Evolutionary conservation across 208 protist species (phyloP), one percentile per base, ranked within the genome.

Genomic region (Crithidia acanthocephali): DNA sequence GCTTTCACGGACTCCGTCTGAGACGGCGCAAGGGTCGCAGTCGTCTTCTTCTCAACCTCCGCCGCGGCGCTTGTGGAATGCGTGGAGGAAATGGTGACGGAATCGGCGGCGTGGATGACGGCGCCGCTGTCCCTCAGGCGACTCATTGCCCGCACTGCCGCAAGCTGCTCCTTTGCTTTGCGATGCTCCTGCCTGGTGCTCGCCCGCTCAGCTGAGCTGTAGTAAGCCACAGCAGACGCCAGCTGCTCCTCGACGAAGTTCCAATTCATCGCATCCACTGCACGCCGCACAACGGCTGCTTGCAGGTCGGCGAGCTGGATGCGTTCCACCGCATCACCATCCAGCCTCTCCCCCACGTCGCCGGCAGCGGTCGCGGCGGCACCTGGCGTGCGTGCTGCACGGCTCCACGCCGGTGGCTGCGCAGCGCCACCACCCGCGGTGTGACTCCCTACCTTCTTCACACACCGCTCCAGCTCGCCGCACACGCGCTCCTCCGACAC

Each of bases 201-300:
- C 0, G 48, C 52, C 33, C 90, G 86, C 18, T 44, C 76, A 27
- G 62, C 68, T 28, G 83, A 92, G 16, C 1, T 68, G 74, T 87
- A 95, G 76, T 95, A 95, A 13, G 50, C 47, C 42, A 56, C 42
- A 22, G 90, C 90, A 22, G 71, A 53, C 13, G 66, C 33, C 57
- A 87, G 72, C 64, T 92, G 90, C 53, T 66, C 51, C 47, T 88
- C 72, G 9, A 95, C 79, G 81, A 95, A 95, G 0, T 52, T 56
- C 90, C 87, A 95, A 62, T 95, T 88, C 76, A 91, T 81, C 9
- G 56, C 28, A 16, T 32, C 22, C 22, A 91, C 37, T 0, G 86
- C 81, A 1, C 63, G 44, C 28, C 48, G 33, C n/a, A 72, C 82
- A 10, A 87, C 56, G 11, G 63, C 45, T 15, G 20, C 42, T 53